Percentiles rank a stretch among this genome's conserved stretches.
These are phyloP conservation scores for Xylaria sp. DNA, from an alignment of 2,329 filamentous ascomycete genomes.

Conservation along the genomic window DNA sequence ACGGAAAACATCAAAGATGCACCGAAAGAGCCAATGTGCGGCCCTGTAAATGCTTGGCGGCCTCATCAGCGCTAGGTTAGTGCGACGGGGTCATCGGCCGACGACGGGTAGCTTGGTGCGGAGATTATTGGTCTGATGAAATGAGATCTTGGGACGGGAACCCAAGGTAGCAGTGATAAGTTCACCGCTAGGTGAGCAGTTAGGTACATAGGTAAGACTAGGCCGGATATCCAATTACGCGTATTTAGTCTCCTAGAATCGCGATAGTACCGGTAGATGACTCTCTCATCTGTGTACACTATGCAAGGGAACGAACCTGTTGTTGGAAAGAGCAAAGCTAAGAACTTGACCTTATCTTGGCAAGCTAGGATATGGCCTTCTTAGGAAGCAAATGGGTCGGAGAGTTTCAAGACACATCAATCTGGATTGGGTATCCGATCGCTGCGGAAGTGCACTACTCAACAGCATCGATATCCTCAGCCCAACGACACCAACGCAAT, in stretches of 20 bases:
- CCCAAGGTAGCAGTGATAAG: not conserved
- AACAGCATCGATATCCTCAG: not conserved
- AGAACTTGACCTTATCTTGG: not conserved
- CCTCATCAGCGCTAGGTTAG: conserved; percentile 15
- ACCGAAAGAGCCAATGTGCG: not conserved
- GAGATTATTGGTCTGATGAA: conserved; percentile 9
- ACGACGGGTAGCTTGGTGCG: not conserved
- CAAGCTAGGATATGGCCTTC: not conserved
- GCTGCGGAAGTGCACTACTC: too few relatives aligned
- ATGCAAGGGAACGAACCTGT: not conserved
- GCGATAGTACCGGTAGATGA: not conserved
- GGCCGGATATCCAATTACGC: too few relatives aligned
- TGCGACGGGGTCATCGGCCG: conserved; percentile 17
- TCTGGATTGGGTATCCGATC: not conserved
- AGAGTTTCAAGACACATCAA: not conserved
- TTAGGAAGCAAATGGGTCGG: not conserved
- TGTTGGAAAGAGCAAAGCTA: too few relatives aligned
- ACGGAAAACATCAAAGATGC: conserved; percentile 6
- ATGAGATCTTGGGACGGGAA: not conserved
- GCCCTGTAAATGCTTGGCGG: conserved; percentile 11
- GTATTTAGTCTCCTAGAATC: too few relatives aligned
- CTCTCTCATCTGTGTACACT: not conserved
- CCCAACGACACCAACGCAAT: not conserved
- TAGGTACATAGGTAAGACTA: too few relatives aligned
- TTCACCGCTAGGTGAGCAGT: too few relatives aligned